A percentile compares a stretch with the other conserved stretches of the same genome.
Conservation (phyloP, 768 basidiomycete genomes). For the Suillus weaverae region DNA sequence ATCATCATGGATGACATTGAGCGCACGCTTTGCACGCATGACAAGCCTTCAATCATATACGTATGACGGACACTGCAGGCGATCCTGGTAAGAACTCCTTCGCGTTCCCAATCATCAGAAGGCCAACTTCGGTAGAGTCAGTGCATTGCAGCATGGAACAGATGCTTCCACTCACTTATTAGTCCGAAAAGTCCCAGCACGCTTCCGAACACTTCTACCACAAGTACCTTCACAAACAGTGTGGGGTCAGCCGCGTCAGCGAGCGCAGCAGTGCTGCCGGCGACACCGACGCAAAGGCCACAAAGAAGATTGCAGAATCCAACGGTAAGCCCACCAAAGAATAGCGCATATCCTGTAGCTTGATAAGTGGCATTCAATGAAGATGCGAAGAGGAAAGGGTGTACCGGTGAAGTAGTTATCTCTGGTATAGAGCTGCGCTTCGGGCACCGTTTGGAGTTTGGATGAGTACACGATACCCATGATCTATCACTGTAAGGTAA, state of each 20-base stretch:
- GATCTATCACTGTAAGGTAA: slow-evolving; percentile 49
- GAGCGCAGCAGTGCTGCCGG: slow-evolving; percentile 92
- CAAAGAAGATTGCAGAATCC: slow-evolving; percentile 94
- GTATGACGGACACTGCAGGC: slow-evolving; percentile 21
- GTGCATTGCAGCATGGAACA: slow-evolving; percentile 1
- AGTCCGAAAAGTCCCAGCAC: slow-evolving; percentile 92
- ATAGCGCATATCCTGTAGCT: slow-evolving; percentile 79
- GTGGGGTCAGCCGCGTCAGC: slow-evolving; percentile 94
- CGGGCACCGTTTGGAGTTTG: slow-evolving; percentile 64
- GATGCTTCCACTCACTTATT: slow-evolving; percentile 62
- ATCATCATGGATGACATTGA: background rate
- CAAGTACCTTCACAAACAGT: slow-evolving; percentile 93
- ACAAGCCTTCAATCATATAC: background rate
- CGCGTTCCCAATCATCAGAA: slow-evolving; percentile 76
- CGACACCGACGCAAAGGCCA: slow-evolving; percentile 91
- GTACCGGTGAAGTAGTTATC: slow-evolving; percentile 92
- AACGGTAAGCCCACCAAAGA: slow-evolving; percentile 96
- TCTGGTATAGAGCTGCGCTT: slow-evolving; percentile 72
- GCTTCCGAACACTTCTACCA: slow-evolving; percentile 93
- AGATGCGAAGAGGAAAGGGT: slow-evolving; percentile 9
- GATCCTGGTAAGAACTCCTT: slow-evolving; percentile 48
- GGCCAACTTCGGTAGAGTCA: slow-evolving; percentile 56
- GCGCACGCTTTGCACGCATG: background rate
- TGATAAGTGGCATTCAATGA: background rate
- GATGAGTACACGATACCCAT: slow-evolving; percentile 96